phyloP scores from a whole-genome alignment of 2,329 filamentous ascomycete species.

The Aspergillus japonicus region DNA sequence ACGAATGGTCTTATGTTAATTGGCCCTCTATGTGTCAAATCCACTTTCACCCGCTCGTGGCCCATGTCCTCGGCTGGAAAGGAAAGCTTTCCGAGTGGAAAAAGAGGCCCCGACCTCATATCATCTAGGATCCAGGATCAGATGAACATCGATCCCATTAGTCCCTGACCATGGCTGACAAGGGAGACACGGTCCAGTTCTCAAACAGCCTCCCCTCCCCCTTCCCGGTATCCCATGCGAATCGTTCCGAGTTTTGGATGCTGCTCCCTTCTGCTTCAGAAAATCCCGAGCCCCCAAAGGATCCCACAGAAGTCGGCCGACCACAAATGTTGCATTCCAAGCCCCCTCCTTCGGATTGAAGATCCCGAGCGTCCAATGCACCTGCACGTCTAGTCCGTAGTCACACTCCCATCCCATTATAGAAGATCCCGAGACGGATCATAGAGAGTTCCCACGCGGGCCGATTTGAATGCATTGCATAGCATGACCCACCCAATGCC shows the following conservation, averaged over 20 bases:
- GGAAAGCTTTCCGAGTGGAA: background rate
- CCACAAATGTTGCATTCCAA: background rate
- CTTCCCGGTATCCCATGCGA: background rate
- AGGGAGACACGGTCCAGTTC: background rate
- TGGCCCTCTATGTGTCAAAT: background rate
- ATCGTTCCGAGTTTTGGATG: background rate
- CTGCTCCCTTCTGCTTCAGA: background rate
- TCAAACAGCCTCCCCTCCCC: background rate
- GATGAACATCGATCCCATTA: background rate
- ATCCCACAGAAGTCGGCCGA: background rate
- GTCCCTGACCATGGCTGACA: background rate
- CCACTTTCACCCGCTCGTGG: background rate
- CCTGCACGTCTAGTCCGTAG: background rate
- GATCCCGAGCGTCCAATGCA: background rate
- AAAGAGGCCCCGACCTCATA: background rate
- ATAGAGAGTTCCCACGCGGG: background rate
- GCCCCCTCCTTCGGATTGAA: background rate
- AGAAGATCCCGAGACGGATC: background rate
- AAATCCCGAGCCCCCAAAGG: background rate
- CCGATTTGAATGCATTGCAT: background rate
- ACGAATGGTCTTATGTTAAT: constrained; percentile 1
- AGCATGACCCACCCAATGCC: background rate
- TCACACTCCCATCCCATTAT: background rate
- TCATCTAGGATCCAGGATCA: background rate
- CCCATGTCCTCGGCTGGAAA: background rate